These are phyloP conservation scores for Penicillium sp. DNA, from an alignment of 2,329 filamentous ascomycete species.

Conservation along the genomic window DNA sequence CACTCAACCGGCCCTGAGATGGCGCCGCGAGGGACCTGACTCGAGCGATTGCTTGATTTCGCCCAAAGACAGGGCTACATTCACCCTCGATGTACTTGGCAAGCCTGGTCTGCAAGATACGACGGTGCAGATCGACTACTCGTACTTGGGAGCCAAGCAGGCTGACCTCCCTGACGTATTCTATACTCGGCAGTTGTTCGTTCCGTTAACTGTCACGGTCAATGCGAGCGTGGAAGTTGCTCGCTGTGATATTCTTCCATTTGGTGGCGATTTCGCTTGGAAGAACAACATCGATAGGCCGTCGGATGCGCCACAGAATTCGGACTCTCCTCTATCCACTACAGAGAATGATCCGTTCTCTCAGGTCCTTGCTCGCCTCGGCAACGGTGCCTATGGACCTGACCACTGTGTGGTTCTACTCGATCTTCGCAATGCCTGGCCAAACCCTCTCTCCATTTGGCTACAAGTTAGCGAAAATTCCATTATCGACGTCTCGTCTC, in stretches of 20 bases:
- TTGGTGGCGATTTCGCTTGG: constrained; percentile 70
- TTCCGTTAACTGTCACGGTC: constrained; percentile 83
- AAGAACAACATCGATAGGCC: constrained; percentile 32
- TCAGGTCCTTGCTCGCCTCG: constrained; percentile 44
- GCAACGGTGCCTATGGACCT: constrained; percentile 44
- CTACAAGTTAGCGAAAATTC: constrained; percentile 49
- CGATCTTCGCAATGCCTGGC: constrained; percentile 88
- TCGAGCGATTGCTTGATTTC: constrained; percentile 60
- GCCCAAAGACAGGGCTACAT: constrained; percentile 66
- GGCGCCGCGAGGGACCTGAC: constrained; percentile 50
- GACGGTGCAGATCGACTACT: constrained; percentile 81
- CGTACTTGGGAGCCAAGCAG: constrained; percentile 68
- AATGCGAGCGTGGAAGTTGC: constrained; percentile 85
- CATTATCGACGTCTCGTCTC: constrained; percentile 2
- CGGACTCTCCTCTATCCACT: constrained; percentile 14
- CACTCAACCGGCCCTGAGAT: constrained; percentile 64
- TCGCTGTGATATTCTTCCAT: constrained; percentile 73
- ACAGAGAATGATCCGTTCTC: constrained; percentile 45
- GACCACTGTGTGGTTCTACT: constrained; percentile 77
- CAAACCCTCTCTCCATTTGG: constrained; percentile 68
- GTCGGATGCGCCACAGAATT: constrained; percentile 3
- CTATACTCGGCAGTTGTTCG: constrained; percentile 76
- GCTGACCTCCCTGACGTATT: constrained; percentile 70
- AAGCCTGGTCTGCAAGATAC: constrained; percentile 80
- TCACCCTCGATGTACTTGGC: constrained; percentile 81